Percentiles rank a stretch among this genome's conserved stretches.
Evolutionary conservation across 768 basidiomycete species (phyloP).

Genomic region (Mycena pura): DNA sequence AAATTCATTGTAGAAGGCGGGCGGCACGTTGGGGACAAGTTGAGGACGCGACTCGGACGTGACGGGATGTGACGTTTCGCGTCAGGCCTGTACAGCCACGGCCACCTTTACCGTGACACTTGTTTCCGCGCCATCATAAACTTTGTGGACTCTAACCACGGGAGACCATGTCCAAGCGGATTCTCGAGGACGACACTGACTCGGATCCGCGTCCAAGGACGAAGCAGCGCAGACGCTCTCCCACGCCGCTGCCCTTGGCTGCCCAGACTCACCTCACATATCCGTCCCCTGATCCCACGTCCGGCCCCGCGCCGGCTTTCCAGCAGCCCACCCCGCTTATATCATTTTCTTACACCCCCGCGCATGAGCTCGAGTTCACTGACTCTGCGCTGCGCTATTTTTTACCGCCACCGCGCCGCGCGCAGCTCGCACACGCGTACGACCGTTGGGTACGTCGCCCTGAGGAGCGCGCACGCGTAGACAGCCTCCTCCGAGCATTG

Average conservation of each 20-base stretch:
- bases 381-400: slow-evolving; percentile 78
- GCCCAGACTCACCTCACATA: slow-evolving; percentile 3
- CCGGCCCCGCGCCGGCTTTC: slow-evolving; percentile 47
- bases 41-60: too few species aligned
- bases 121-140: too few species aligned
- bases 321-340: slow-evolving; percentile 74
- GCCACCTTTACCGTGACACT: too few species aligned
- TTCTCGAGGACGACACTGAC: slow-evolving; percentile 26
- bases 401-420: slow-evolving; percentile 67
- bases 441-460: slow-evolving; percentile 72
- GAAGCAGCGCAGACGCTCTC: slow-evolving; percentile 16
- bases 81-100: too few species aligned
- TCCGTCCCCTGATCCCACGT: not conserved
- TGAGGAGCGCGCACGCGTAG: slow-evolving; percentile 72
- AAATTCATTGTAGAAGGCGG: slow-evolving; percentile 27
- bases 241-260: not conserved
- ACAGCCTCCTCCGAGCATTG: slow-evolving; percentile 68
- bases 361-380: slow-evolving; percentile 63
- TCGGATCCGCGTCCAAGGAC: slow-evolving; percentile 32
- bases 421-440: slow-evolving; percentile 74
- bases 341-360: slow-evolving; percentile 74
- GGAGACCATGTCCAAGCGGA: slow-evolving; percentile 22
- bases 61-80: too few species aligned
- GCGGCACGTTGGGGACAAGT: too few species aligned
- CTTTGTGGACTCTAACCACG: too few species aligned